phyloP scores from a whole-genome alignment of 2,329 filamentous ascomycete genomes.

The Fusarium xylarioides region DNA sequence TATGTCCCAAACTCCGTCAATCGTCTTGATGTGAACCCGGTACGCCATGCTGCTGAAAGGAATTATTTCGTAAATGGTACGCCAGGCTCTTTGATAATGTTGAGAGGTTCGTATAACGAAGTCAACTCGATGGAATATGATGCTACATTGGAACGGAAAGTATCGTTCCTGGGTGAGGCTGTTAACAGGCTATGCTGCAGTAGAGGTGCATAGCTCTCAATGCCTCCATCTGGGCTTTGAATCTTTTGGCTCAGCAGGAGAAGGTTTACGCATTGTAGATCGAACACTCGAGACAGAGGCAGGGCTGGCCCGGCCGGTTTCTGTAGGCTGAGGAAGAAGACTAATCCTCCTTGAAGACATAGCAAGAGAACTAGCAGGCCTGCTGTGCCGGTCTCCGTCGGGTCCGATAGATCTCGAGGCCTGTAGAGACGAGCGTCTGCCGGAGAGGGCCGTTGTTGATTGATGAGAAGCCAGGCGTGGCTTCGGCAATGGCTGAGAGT shows the following conservation, averaged over 20 bases:
- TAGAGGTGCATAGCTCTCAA: slow-evolving; percentile 16
- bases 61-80: slow-evolving; percentile 38
- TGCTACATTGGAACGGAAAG: slow-evolving; percentile 32
- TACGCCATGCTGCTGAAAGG: slow-evolving; percentile 43
- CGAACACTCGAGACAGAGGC: slow-evolving; percentile 57
- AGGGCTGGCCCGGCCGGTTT: slow-evolving; percentile 59
- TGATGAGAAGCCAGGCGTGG: slow-evolving; percentile 55
- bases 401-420: slow-evolving; percentile 51
- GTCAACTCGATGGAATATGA: slow-evolving; percentile 34
- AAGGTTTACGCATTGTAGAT: slow-evolving; percentile 43
- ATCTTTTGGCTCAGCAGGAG: slow-evolving; percentile 49
- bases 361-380: slow-evolving; percentile 67
- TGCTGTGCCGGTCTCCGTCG: slow-evolving; percentile 47
- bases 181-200: background rate
- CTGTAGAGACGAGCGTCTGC: slow-evolving; percentile 64
- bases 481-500: slow-evolving; percentile 57
- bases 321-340: slow-evolving; percentile 61
- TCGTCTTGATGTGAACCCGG: slow-evolving; percentile 32
- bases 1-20: slow-evolving; percentile 38
- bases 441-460: slow-evolving; percentile 56
- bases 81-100: slow-evolving; percentile 28
- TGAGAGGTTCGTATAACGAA: slow-evolving; percentile 15
- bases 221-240: slow-evolving; percentile 61
- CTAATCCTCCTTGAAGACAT: slow-evolving; percentile 59
- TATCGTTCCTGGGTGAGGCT: slow-evolving; percentile 25